A percentile compares a stretch with the other conserved stretches of the same genome.
Conservation (phyloP, 495 filamentous ascomycete species). For the Trichoderma gamsii region DNA sequence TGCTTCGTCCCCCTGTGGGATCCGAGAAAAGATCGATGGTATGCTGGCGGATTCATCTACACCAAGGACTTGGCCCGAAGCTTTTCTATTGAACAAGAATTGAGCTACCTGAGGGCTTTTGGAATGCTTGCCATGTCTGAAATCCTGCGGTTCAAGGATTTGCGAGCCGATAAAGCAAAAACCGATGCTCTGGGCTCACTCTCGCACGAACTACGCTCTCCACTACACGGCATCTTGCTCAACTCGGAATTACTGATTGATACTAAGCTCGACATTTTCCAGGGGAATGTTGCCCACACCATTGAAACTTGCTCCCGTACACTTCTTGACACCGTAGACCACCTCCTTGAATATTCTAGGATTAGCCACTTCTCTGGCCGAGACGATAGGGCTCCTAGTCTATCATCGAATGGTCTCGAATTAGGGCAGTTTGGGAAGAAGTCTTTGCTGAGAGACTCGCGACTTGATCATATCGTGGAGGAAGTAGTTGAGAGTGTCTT, state of each 20-base stretch:
- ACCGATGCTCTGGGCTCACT: constrained; percentile 66
- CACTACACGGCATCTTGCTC: constrained; percentile 69
- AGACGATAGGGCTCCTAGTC: constrained; percentile 3
- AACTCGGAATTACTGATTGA: constrained; percentile 64
- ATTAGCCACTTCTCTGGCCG: constrained; percentile 17
- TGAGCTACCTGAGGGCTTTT: constrained; percentile 46
- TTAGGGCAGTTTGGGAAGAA: constrained; percentile 19
- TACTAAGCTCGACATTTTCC: constrained; percentile 44
- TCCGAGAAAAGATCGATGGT: constrained; percentile 60
- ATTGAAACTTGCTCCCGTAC: constrained; percentile 71
- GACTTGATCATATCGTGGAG: constrained; percentile 47
- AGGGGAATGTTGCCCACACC: constrained; percentile 60
- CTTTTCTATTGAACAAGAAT: constrained; percentile 38
- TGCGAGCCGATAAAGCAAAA: constrained; percentile 46
- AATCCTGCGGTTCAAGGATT: constrained; percentile 44
- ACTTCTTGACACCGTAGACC: constrained; percentile 71
- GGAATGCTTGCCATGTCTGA: constrained; percentile 57
- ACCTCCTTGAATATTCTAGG: constrained; percentile 47
- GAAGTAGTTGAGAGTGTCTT: constrained; percentile 59
- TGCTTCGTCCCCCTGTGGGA: constrained; percentile 67
- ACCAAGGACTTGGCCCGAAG: constrained; percentile 40
- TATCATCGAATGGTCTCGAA: background rate
- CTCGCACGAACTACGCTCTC: constrained; percentile 72
- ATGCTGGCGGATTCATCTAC: constrained; percentile 63
- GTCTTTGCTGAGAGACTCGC: constrained; percentile 25